A percentile compares a stretch with the other conserved stretches of the same genome.
These are phyloP conservation scores for Aspergillus sclerotiicarbonarius DNA, from an alignment of 495 filamentous ascomycete genomes.

Conservation along the genomic window DNA sequence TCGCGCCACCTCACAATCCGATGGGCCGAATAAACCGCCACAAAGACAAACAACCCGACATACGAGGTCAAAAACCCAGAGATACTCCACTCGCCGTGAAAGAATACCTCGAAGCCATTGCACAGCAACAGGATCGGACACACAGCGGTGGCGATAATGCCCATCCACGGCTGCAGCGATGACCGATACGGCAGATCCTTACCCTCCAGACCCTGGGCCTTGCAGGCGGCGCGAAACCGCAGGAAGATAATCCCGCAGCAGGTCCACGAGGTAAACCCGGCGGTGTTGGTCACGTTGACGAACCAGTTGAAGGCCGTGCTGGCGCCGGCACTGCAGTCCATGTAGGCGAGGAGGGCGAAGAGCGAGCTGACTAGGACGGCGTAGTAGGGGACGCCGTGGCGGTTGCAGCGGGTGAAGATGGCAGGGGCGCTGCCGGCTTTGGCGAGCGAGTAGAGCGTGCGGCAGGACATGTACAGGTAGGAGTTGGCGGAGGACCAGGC, in stretches of 20 bases:
- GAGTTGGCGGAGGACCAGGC: constrained; percentile 67
- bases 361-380: constrained; percentile 24
- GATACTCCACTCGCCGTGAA: not conserved
- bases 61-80: not conserved
- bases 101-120: constrained; percentile 31
- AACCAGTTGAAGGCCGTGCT: constrained; percentile 44
- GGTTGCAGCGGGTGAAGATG: constrained; percentile 34
- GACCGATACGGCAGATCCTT: constrained; percentile 41
- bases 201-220: constrained; percentile 38
- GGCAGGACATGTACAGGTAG: constrained; percentile 69
- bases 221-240: constrained; percentile 51
- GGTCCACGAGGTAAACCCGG: constrained; percentile 54
- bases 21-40: not conserved
- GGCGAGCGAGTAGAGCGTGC: constrained; percentile 51
- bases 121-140: constrained; percentile 42
- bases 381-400: constrained; percentile 37
- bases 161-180: constrained; percentile 42
- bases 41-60: not conserved
- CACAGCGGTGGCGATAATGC: constrained; percentile 34
- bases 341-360: constrained; percentile 25
- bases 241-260: constrained; percentile 51
- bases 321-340: constrained; percentile 15
- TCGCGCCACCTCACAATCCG: not conserved
- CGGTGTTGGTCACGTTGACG: constrained; percentile 51
- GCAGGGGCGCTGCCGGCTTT: constrained; percentile 35